Base-by-base conservation (phyloP, 2,329 filamentous ascomycete genomes). In the Metarhizium robertsii region DNA sequence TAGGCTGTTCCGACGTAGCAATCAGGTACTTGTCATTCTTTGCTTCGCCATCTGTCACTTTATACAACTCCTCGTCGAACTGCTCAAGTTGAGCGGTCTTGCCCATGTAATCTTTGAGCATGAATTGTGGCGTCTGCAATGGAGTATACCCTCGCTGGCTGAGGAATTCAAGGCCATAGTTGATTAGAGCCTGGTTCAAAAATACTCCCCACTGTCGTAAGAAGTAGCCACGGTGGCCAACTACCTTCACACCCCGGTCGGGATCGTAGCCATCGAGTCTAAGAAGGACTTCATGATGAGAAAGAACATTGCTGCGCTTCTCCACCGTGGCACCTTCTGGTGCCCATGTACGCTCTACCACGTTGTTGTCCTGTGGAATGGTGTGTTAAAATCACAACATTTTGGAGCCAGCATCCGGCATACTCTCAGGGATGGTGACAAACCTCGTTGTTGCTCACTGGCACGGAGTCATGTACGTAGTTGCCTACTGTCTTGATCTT, bases 1-100 rank as follows among this genome's bases (percentile, higher is more conserved):
- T 86, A 20, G 94, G 94, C 72, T 99, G 94, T 71, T 99, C 94
- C 32, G 88, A 94, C 57, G 91, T 96, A 14, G 90, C 90, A 63
- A 80, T 80, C 50, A 80, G 70, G 63, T 86, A 86, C 75, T 96
- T 96, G 75, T 97, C 94, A 52, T 88, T 90, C 64, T 90, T 83
- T 61, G 90, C 84, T 64, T 95, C 90, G 57, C 90, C 88, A 69
- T 88, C 87, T 62, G 92, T 85, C 29, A 99, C 92, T 75, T 97
- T 97, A 80, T 99, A 99, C 53, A 99, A 78, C 72, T 97, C 92
- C 71, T 97, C 94, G 67, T 99, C 94, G 66, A 99, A 99, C 66
- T 96, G 89, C 63, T 94, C 91, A 30, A 99, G 84, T 74, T 99
- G 94, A 2, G 94, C 94, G 0, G 94, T 99, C 79, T 97, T 97